Base-by-base conservation (phyloP, 1,284 basidiomycete species). In the Ceratobasidium sp. region DNA sequence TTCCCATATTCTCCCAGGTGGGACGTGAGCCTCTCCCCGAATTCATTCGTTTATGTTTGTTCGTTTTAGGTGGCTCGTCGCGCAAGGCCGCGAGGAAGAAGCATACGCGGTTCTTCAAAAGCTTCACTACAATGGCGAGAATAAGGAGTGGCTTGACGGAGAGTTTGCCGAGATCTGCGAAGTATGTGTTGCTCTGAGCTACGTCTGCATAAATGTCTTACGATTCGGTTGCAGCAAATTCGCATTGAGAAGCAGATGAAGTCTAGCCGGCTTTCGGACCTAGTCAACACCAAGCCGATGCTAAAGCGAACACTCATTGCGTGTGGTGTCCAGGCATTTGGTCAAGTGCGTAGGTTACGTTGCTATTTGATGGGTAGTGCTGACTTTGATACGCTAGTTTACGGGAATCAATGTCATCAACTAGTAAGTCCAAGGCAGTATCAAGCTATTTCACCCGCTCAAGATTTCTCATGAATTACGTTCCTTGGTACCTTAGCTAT, bases 71-170 rank as follows among this genome's bases (percentile, higher is more conserved):
- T 92, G 90, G 90, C 84, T 92, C 12, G 83, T 92, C 34, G 89
- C 90, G 78, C 82, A 89, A 77, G 89, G 88, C 41, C 85, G 89
- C 46, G 88, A 94, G 74, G 89, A 92, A 16, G 92, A 94, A 79
- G 89, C 90, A 21, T 65, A 65, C 23, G 26, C 45, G 3, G 62
- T 65, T 53, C 21, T 65, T 6, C 45, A 65, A 41, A 65, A 65
- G 62, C 62, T 65, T 2, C 62, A 65, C 21, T 65, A 34, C 36
- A 32, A 65, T 28, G 62, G 62, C 14, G 32, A 53, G 16, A 65
- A 65, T 53, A 46, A 48, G 12, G 62, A 65, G n/a, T 65, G 62
- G 62, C 48, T 65, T 14, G 62, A 65, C 28, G 62, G 30, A 52
- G 62, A 65, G 48, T 65, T 65, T 41, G 46, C 60, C 1, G 62